Conservation (phyloP, 768 basidiomycete genomes). For the Boletus rubescentipes region DNA sequence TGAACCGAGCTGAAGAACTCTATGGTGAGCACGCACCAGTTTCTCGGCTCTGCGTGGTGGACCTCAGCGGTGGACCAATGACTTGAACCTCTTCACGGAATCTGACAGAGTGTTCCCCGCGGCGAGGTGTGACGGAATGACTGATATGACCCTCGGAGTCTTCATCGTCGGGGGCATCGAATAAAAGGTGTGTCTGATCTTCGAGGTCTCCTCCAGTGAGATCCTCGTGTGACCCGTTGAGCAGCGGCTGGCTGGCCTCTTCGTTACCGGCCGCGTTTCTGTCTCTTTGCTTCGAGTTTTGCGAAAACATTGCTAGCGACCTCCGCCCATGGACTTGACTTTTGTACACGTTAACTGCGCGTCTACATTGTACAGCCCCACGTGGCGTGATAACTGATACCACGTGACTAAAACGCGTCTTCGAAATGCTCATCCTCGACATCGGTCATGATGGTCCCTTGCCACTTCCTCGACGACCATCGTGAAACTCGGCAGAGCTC, state of each 20-base stretch:
- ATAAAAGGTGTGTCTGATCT: slow-evolving; percentile 40
- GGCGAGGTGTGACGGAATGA: slow-evolving; percentile 34
- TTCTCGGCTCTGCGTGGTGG: slow-evolving; percentile 76
- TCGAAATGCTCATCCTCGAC: not conserved
- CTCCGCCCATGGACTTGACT: slow-evolving; percentile 20
- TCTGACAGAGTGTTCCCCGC: slow-evolving; percentile 50
- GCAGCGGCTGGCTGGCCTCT: slow-evolving; percentile 60
- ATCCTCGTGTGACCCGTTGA: slow-evolving; percentile 45
- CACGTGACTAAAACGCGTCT: slow-evolving; percentile 24
- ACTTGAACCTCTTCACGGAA: slow-evolving; percentile 71
- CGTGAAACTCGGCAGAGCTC: too few relatives aligned
- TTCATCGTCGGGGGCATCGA: slow-evolving; percentile 55
- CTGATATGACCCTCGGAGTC: slow-evolving; percentile 43
- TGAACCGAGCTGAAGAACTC: slow-evolving; percentile 7
- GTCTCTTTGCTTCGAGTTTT: slow-evolving; percentile 30
- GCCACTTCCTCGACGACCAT: too few relatives aligned
- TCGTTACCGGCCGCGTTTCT: slow-evolving; percentile 21
- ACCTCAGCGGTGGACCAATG: slow-evolving; percentile 66
- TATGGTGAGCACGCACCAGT: slow-evolving; percentile 57
- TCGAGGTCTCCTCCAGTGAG: slow-evolving; percentile 29
- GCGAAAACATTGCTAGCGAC: slow-evolving; percentile 28
- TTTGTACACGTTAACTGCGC: slow-evolving; percentile 2
- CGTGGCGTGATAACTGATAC: slow-evolving; percentile 3
- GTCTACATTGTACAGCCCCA: not conserved
- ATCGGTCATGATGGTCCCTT: too few relatives aligned